Evolutionary conservation across 352 stramenopile genomes (phyloP).

Genomic region (Peronospora belbahrii): DNA sequence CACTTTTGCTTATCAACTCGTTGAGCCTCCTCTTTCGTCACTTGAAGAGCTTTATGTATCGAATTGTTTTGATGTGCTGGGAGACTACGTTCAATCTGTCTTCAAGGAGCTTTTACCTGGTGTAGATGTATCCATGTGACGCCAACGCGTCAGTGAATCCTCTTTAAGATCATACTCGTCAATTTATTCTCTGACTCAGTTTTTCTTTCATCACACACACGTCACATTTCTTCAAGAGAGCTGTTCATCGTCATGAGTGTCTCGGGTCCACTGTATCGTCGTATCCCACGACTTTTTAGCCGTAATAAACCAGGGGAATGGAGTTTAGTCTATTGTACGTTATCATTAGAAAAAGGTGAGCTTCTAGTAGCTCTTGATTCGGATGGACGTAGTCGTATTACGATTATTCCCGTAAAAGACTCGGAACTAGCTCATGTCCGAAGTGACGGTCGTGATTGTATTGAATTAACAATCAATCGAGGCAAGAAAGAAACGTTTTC

Average conservation of each 20-base stretch:
- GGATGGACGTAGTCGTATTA: conserved; percentile 42
- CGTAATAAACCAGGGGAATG: conserved; percentile 67
- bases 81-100: conserved; percentile 60
- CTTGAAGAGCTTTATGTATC: conserved; percentile 49
- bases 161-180: conserved; percentile 10
- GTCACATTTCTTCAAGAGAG: neutral
- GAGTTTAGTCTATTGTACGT: conserved; percentile 73
- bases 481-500: conserved; percentile 81
- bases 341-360: conserved; percentile 51
- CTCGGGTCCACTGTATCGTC: conserved; percentile 62
- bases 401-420: conserved; percentile 46
- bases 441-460: conserved; percentile 74
- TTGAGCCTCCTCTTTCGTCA: conserved; percentile 38
- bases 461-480: conserved; percentile 59
- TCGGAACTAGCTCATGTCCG: conserved; percentile 77
- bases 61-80: conserved; percentile 70
- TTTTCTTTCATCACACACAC: conserved; percentile 3
- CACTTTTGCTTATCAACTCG: conserved; percentile 57
- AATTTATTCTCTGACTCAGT: conserved; percentile 2
- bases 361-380: conserved; percentile 62
- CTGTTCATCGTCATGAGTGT: conserved; percentile 46
- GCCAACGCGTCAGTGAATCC: neutral
- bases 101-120: conserved; percentile 50
- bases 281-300: conserved; percentile 61
- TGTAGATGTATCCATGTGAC: conserved; percentile 33